Percentiles rank a stretch among this genome's conserved stretches.
Conservation (phyloP, 1,284 basidiomycete species). For the Thecaphora frezii region DNA sequence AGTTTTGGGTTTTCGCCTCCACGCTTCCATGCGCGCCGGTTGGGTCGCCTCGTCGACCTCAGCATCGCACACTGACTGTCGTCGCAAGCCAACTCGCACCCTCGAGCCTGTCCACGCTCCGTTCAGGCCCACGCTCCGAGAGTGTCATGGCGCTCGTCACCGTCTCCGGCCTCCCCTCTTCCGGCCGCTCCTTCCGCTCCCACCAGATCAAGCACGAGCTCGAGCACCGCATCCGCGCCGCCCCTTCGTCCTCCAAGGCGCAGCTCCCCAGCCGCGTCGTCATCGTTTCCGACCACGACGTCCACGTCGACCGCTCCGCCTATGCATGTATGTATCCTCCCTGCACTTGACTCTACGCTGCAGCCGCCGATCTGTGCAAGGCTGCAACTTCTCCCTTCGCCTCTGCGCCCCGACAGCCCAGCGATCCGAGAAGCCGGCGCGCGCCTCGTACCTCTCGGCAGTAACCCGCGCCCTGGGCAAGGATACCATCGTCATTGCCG, state of each 20-base stretch:
- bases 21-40: too few species aligned
- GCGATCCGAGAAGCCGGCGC: slow-evolving; percentile 81
- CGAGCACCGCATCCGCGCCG: slow-evolving; percentile 64
- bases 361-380: too few species aligned
- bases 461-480: slow-evolving; percentile 73
- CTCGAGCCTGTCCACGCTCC: background rate
- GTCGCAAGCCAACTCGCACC: too few species aligned
- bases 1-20: too few species aligned
- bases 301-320: slow-evolving; percentile 69
- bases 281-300: slow-evolving; percentile 76
- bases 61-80: too few species aligned
- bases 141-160: slow-evolving; percentile 84
- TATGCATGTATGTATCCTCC: slow-evolving; percentile 62
- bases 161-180: slow-evolving; percentile 83
- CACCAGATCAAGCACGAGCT: slow-evolving; percentile 70
- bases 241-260: slow-evolving; percentile 65
- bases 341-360: background rate
- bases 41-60: too few species aligned
- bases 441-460: slow-evolving; percentile 82
- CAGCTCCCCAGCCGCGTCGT: slow-evolving; percentile 60
- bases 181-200: slow-evolving; percentile 80
- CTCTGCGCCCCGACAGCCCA: slow-evolving; percentile 65
- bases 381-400: background rate
- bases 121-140: background rate
- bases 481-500: slow-evolving; percentile 81